A percentile compares a stretch with the other conserved stretches of the same genome.
phyloP scores from a whole-genome alignment of 2,329 filamentous ascomycete genomes.

The Trichophyton schoenleinii region DNA sequence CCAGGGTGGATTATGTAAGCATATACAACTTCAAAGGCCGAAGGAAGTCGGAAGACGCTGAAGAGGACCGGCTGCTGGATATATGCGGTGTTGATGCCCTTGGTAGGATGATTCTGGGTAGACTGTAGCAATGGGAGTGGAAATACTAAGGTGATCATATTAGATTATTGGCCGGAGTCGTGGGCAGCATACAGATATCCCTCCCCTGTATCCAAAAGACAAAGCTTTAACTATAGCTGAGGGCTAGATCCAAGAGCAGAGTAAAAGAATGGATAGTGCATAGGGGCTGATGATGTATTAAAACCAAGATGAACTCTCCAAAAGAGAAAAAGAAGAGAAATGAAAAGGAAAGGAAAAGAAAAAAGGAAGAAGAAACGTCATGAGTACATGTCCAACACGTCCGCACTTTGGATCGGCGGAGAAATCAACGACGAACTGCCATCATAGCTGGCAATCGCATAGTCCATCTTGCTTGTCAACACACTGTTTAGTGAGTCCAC shows the following conservation, averaged over 20 bases:
- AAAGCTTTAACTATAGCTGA: too few species aligned
- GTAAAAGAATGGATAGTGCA: neutral
- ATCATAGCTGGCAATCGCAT: neutral
- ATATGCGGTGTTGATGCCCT: too few species aligned
- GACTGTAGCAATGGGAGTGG: neutral
- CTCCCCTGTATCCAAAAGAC: neutral
- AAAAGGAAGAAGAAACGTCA: slow-evolving; percentile 6
- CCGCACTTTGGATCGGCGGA: neutral
- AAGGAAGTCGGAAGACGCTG: neutral
- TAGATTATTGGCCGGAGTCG: neutral
- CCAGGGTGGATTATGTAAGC: slow-evolving; percentile 6
- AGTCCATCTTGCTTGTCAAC: slow-evolving; percentile 43
- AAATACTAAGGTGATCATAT: neutral
- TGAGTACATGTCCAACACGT: slow-evolving; percentile 11
- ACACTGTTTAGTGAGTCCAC: slow-evolving; percentile 63
- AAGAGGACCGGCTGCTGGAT: too few species aligned
- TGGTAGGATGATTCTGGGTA: too few species aligned
- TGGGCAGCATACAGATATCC: neutral
- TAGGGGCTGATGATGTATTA: neutral
- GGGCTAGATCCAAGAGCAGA: too few species aligned
- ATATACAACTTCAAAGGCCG: neutral
- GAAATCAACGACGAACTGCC: neutral
- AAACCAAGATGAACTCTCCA: neutral
- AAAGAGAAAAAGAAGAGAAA: neutral
- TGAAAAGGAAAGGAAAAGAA: neutral